These are phyloP conservation scores for Pneumocystis sp. DNA, from an alignment of 1,139 yeast species.

Conservation along the genomic window DNA sequence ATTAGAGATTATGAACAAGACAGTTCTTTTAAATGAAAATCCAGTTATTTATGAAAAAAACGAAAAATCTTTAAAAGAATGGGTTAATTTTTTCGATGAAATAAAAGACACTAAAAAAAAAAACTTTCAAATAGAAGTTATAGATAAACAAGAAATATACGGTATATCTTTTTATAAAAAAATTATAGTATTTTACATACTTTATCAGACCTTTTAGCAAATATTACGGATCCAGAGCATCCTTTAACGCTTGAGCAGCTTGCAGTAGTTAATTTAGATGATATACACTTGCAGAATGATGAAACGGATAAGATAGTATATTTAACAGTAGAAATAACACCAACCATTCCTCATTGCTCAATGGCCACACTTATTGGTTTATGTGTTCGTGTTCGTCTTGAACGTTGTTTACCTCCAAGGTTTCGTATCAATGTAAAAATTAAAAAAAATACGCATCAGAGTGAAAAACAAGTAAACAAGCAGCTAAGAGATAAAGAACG, in stretches of 20 bases:
- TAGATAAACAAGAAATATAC: conserved; percentile 64
- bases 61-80: not conserved
- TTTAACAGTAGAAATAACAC: conserved; percentile 74
- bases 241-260: conserved; percentile 89
- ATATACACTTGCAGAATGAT: conserved; percentile 49
- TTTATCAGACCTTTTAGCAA: conserved; percentile 49
- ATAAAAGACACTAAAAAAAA: not conserved
- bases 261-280: conserved; percentile 77
- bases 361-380: conserved; percentile 90
- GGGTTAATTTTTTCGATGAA: not conserved
- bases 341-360: conserved; percentile 95
- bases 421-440: conserved; percentile 66
- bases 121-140: conserved; percentile 35
- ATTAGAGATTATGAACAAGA: not conserved
- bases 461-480: conserved; percentile 88
- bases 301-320: conserved; percentile 28
- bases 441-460: conserved; percentile 88
- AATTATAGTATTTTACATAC: not conserved
- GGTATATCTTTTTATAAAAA: conserved; percentile 18
- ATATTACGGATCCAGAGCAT: conserved; percentile 95
- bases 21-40: not conserved
- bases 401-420: conserved; percentile 73
- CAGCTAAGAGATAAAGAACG: conserved; percentile 95
- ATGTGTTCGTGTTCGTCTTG: conserved; percentile 83
- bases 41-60: not conserved